These are phyloP conservation scores for Cercospora sesami DNA, from an alignment of 2,329 filamentous ascomycete species.

Conservation along the genomic window DNA sequence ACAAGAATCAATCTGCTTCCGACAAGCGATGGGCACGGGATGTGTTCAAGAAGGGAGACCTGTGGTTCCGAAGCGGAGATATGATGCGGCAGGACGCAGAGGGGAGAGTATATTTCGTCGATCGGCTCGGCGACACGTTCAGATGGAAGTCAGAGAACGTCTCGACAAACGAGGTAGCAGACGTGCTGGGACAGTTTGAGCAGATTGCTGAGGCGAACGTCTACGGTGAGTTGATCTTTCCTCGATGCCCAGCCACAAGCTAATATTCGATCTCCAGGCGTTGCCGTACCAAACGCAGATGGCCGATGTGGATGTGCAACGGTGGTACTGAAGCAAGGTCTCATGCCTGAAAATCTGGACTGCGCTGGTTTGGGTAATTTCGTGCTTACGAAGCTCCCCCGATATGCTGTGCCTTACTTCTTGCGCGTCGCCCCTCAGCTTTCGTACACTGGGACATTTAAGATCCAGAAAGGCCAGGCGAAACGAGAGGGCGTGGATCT, in stretches of 20 bases:
- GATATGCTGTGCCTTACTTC: constrained; percentile 76
- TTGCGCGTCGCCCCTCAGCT: constrained; percentile 63
- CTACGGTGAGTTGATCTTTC: neutral
- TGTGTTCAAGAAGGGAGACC: constrained; percentile 74
- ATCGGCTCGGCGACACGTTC: constrained; percentile 74
- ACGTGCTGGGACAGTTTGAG: constrained; percentile 59
- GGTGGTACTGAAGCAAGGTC: constrained; percentile 55
- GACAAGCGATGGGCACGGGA: constrained; percentile 70
- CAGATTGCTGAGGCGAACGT: constrained; percentile 17
- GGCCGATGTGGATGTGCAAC: constrained; percentile 80
- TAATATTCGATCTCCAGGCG: constrained; percentile 55
- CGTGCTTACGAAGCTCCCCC: constrained; percentile 60
- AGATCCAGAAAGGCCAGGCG: constrained; percentile 77
- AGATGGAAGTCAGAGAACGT: constrained; percentile 67
- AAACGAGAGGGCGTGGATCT: constrained; percentile 72
- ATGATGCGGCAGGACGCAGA: constrained; percentile 68
- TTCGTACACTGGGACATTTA: constrained; percentile 78
- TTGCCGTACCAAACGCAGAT: constrained; percentile 75
- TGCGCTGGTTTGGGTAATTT: constrained; percentile 64
- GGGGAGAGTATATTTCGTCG: constrained; percentile 75
- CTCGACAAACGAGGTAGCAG: constrained; percentile 64
- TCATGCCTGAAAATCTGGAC: constrained; percentile 49
- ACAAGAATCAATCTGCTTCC: constrained; percentile 68
- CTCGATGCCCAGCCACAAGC: constrained; percentile 52
- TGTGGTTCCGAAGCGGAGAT: constrained; percentile 80